Evolutionary conservation across 2,329 filamentous ascomycete genomes (phyloP).

Genomic region (Dactylellina cionopaga): DNA sequence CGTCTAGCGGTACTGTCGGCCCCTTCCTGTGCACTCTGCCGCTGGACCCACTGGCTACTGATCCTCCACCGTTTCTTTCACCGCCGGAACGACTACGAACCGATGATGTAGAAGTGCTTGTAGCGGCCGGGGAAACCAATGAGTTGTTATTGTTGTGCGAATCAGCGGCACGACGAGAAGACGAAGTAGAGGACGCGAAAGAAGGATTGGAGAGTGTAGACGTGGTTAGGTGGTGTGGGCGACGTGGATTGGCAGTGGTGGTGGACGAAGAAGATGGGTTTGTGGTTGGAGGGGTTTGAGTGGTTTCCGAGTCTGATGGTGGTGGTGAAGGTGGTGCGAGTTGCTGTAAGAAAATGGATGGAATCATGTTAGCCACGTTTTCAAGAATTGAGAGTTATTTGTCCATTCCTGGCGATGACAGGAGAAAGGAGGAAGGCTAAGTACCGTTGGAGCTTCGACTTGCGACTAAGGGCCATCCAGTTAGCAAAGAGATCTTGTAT

Average conservation of each 20-base stretch:
- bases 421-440: neutral
- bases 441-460: conserved; percentile 21
- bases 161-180: conserved; percentile 39
- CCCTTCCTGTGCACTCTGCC: conserved; percentile 22
- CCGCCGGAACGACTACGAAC: conserved; percentile 44
- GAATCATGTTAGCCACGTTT: conserved; percentile 1
- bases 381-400: too few relatives aligned
- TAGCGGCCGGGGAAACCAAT: conserved; percentile 42
- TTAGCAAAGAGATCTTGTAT: too few relatives aligned
- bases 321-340: conserved; percentile 42
- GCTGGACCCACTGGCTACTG: conserved; percentile 30
- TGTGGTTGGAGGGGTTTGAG: conserved; percentile 11
- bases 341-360: conserved; percentile 1
- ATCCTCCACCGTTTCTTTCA: conserved; percentile 21
- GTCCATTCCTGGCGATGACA: conserved; percentile 14
- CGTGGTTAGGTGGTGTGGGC: conserved; percentile 42
- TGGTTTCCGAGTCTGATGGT: conserved; percentile 34
- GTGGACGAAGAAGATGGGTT: conserved; percentile 1
- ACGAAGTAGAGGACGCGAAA: conserved; percentile 43
- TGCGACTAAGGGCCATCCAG: too few relatives aligned
- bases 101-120: conserved; percentile 43
- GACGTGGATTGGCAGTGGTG: conserved; percentile 20
- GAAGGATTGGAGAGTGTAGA: conserved; percentile 26
- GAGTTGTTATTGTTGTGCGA: conserved; percentile 18
- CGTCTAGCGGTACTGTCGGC: conserved; percentile 20